phyloP scores from a whole-genome alignment of 2,329 filamentous ascomycete species.

The Didymella pomorum region DNA sequence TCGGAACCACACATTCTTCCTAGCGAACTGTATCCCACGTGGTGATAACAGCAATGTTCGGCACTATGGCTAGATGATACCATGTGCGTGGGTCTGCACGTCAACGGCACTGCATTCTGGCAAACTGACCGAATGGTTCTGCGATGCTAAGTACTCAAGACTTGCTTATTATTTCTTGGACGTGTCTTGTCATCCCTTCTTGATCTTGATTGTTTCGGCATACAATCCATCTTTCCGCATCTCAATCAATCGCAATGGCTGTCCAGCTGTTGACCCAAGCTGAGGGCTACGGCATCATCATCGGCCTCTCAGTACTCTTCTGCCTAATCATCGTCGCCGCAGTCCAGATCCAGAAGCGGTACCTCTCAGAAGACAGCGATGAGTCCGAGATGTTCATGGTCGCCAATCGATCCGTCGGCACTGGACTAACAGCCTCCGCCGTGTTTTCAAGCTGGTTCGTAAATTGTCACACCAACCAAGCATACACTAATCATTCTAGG shows the following conservation, averaged over 20 bases:
- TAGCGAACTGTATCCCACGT: neutral
- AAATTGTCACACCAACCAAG: no score
- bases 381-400: slow-evolving; percentile 36
- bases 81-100: slow-evolving; percentile 22
- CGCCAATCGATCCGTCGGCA: slow-evolving; percentile 29
- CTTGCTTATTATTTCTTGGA: slow-evolving; percentile 5
- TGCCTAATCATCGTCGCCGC: slow-evolving; percentile 26
- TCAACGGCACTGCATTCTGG: slow-evolving; percentile 7
- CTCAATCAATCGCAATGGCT: slow-evolving; percentile 10
- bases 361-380: slow-evolving; percentile 27
- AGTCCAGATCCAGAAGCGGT: slow-evolving; percentile 25
- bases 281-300: slow-evolving; percentile 27
- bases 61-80: slow-evolving; percentile 16
- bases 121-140: neutral
- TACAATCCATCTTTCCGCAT: neutral
- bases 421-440: slow-evolving; percentile 30
- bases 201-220: neutral
- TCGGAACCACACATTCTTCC: neutral
- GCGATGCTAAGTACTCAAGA: slow-evolving; percentile 6
- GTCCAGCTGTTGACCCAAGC: slow-evolving; percentile 23
- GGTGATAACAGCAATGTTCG: slow-evolving; percentile 14
- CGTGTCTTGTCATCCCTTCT: neutral
- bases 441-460: slow-evolving; percentile 28
- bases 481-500: neutral
- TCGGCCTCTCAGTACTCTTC: slow-evolving; percentile 22